These are phyloP conservation scores for Helenozyma rhizophorensis DNA, from an alignment of 805 yeast genomes.

Conservation along the genomic window DNA sequence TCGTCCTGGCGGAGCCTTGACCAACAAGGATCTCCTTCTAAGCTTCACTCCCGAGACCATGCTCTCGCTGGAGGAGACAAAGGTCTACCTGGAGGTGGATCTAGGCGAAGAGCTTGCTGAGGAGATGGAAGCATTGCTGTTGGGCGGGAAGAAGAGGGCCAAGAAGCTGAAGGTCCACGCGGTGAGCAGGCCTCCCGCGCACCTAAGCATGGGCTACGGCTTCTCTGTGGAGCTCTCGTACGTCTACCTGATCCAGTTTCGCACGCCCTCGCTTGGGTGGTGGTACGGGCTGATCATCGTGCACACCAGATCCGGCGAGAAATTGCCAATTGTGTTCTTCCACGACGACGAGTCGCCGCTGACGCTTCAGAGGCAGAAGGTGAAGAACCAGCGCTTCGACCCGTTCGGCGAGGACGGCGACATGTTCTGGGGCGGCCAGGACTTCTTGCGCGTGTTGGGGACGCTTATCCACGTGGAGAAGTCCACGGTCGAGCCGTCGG, in stretches of 20 bases:
- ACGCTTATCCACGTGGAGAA: slow-evolving; percentile 58
- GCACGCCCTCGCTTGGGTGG: slow-evolving; percentile 82
- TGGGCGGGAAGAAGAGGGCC: slow-evolving; percentile 5
- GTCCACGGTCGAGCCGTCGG: slow-evolving; percentile 67
- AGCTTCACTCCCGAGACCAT: slow-evolving; percentile 65
- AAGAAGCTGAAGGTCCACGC: slow-evolving; percentile 13
- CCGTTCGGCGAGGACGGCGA: slow-evolving; percentile 58
- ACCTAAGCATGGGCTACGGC: slow-evolving; percentile 58
- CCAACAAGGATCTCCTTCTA: slow-evolving; percentile 54
- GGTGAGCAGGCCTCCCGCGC: slow-evolving; percentile 49
- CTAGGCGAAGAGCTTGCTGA: slow-evolving; percentile 24
- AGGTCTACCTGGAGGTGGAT: slow-evolving; percentile 48
- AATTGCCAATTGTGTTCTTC: slow-evolving; percentile 81
- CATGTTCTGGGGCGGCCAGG: slow-evolving; percentile 89
- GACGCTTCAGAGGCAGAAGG: slow-evolving; percentile 56
- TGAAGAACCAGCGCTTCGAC: slow-evolving; percentile 62
- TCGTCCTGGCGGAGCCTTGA: slow-evolving; percentile 42
- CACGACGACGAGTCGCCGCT: slow-evolving; percentile 87
- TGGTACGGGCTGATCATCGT: slow-evolving; percentile 88
- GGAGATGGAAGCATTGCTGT: slow-evolving; percentile 19
- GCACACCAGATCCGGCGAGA: slow-evolving; percentile 62
- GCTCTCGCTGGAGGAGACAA: slow-evolving; percentile 42
- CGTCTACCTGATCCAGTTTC: slow-evolving; percentile 73
- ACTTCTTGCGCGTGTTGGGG: slow-evolving; percentile 56
- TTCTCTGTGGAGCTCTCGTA: slow-evolving; percentile 59